phyloP scores from a whole-genome alignment of 176 grass and related monocot genomes.

The Rhynchospora breviuscula region DNA sequence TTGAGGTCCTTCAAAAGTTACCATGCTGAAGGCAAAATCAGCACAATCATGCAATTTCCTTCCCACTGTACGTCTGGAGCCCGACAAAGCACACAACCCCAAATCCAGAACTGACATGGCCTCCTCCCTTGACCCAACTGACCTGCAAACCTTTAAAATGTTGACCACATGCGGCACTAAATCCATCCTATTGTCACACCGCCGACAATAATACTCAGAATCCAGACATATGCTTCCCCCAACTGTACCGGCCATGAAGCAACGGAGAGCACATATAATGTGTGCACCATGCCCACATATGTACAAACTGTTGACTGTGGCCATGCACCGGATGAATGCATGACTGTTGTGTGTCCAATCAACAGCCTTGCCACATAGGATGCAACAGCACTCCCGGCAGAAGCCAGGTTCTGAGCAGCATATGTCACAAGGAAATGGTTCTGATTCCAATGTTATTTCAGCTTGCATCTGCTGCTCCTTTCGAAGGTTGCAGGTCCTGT shows the following conservation, averaged over 20 bases:
- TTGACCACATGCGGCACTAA: constrained; percentile 57
- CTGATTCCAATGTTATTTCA: constrained; percentile 37
- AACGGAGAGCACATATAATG: constrained; percentile 74
- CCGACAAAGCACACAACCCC: constrained; percentile 61
- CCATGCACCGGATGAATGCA: constrained; percentile 65
- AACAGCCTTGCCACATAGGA: constrained; percentile 58
- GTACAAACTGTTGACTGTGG: constrained; percentile 45
- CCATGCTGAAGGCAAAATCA: constrained; percentile 49
- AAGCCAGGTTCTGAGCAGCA: constrained; percentile 67
- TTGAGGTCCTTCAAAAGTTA: constrained; percentile 26
- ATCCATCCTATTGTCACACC: constrained; percentile 86
- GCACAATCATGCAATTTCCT: constrained; percentile 53
- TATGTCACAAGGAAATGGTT: constrained; percentile 54
- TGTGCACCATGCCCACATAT: constrained; percentile 85
- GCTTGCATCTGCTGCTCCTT: constrained; percentile 7
- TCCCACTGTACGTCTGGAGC: constrained; percentile 39
- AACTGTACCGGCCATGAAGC: constrained; percentile 87
- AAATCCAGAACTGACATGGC: constrained; percentile 55
- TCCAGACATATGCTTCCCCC: constrained; percentile 71
- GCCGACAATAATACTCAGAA: constrained; percentile 79
- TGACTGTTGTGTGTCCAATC: constrained; percentile 56
- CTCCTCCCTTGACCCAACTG: constrained; percentile 49
- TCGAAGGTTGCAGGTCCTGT: constrained; percentile 52
- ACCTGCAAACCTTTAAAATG: constrained; percentile 44
- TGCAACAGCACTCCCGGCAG: constrained; percentile 88